A percentile compares a stretch with the other conserved stretches of the same genome.
Evolutionary conservation across 1,284 basidiomycete genomes (phyloP).

Genomic region (Ustilago sp.): DNA sequence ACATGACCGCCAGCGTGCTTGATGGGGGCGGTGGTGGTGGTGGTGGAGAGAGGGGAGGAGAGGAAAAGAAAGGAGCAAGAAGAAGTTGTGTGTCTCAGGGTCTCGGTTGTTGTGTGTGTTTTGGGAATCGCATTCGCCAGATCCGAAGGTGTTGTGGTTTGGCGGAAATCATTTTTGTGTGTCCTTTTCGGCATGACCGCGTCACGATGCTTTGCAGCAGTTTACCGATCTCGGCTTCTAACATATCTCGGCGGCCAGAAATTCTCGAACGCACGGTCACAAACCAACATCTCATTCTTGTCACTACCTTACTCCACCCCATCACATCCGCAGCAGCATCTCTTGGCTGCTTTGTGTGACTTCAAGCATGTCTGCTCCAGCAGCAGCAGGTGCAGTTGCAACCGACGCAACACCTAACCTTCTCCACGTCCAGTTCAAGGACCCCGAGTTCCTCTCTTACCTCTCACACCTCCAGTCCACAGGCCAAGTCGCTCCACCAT

Average conservation of each 20-base stretch:
- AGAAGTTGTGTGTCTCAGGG: background rate
- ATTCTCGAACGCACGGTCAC: slow-evolving; percentile 18
- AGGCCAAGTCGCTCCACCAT: slow-evolving; percentile 6
- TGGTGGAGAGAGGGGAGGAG: slow-evolving; percentile 1
- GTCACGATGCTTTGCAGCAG: slow-evolving; percentile 19
- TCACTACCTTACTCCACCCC: background rate
- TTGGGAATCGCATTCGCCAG: background rate
- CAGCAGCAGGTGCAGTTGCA: slow-evolving; percentile 7
- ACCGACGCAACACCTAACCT: slow-evolving; percentile 39
- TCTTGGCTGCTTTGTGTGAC: background rate
- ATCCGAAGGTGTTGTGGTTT: slow-evolving; percentile 4
- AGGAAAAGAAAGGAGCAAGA: background rate
- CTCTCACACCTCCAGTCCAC: slow-evolving; percentile 47
- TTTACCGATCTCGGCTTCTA: slow-evolving; percentile 4
- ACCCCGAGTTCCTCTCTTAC: slow-evolving; percentile 61
- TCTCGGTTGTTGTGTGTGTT: background rate
- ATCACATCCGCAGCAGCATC: background rate
- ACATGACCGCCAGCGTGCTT: slow-evolving; percentile 3
- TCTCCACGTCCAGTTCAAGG: slow-evolving; percentile 62
- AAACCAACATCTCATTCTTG: background rate
- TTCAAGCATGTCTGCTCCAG: slow-evolving; percentile 12
- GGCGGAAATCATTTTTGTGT: background rate
- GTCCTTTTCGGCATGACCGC: slow-evolving; percentile 30
- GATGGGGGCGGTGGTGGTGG: background rate
- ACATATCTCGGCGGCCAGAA: slow-evolving; percentile 8